Conservation (phyloP, 192 early-diverging fungal genomes). For the Haplosporangium gracile region DNA sequence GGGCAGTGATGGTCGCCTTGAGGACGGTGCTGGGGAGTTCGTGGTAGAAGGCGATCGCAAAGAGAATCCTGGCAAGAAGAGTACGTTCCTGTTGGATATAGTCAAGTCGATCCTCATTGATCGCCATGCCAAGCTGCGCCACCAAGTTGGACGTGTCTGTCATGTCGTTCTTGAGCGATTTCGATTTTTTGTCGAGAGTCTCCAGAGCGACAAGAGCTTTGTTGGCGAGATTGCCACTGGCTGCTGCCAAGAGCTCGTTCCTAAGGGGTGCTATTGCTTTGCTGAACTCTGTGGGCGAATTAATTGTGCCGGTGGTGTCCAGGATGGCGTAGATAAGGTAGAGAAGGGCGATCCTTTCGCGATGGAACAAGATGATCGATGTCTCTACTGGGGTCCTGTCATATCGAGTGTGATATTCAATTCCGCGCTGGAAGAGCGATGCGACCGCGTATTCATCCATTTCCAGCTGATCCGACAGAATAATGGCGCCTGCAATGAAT, state of each 20-base stretch:
- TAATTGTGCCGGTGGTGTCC: constrained; percentile 60
- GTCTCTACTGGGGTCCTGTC: constrained; percentile 73
- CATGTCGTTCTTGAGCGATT: constrained; percentile 59
- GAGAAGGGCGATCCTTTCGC: constrained; percentile 74
- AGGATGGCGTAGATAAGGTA: constrained; percentile 67
- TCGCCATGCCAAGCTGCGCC: constrained; percentile 52
- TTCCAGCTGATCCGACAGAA: constrained; percentile 84
- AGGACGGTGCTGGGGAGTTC: constrained; percentile 49
- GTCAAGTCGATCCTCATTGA: constrained; percentile 58
- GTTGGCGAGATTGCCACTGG: constrained; percentile 61
- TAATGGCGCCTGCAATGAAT: constrained; percentile 73
- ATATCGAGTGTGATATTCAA: constrained; percentile 64
- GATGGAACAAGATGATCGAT: constrained; percentile 76
- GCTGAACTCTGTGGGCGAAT: constrained; percentile 60
- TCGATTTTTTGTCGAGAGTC: constrained; percentile 61
- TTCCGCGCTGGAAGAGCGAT: constrained; percentile 69
- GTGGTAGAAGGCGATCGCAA: constrained; percentile 56
- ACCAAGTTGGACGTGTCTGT: constrained; percentile 63
- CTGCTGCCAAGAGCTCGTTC: constrained; percentile 49
- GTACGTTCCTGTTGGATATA: constrained; percentile 55
- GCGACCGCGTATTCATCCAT: constrained; percentile 85
- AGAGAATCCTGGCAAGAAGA: constrained; percentile 60
- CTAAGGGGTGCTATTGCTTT: constrained; percentile 59
- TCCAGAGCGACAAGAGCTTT: constrained; percentile 67
- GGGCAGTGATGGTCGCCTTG: constrained; percentile 46